phyloP scores from a whole-genome alignment of 352 stramenopile genomes.

The Achlya hypogyna region DNA sequence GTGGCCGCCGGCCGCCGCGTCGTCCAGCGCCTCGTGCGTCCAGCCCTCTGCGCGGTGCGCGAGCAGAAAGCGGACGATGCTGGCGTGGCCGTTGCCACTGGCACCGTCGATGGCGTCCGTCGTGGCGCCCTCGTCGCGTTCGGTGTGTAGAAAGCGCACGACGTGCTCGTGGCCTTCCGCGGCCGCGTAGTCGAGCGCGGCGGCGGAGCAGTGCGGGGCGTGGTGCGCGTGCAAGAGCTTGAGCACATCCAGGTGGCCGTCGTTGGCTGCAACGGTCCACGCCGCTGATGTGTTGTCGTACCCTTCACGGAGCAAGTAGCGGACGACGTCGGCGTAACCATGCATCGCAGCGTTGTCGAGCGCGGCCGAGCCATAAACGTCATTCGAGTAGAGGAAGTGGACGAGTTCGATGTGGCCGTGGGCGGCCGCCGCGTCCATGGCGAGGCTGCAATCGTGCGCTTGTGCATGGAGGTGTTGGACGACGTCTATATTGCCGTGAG shows the following conservation, averaged over 20 bases:
- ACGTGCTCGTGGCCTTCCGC: slow-evolving; percentile 17
- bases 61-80: slow-evolving; percentile 9
- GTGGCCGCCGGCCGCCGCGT: slow-evolving; percentile 12
- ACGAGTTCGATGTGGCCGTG: slow-evolving; percentile 14
- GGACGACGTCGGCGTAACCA: slow-evolving; percentile 13
- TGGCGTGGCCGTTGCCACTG: slow-evolving; percentile 10
- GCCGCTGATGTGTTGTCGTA: background rate
- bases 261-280: slow-evolving; percentile 11
- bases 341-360: slow-evolving; percentile 15
- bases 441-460: background rate
- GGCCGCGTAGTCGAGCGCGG: slow-evolving; percentile 19
- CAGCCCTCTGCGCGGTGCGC: slow-evolving; percentile 20
- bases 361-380: background rate
- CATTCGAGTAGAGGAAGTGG: background rate
- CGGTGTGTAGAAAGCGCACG: slow-evolving; percentile 1
- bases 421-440: slow-evolving; percentile 16
- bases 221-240: slow-evolving; percentile 3
- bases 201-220: slow-evolving; percentile 3
- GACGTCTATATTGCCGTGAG: background rate
- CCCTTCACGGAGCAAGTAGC: slow-evolving; percentile 5
- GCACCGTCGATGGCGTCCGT: slow-evolving; percentile 15
- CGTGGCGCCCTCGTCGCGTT: slow-evolving; percentile 11
- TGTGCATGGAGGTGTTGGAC: background rate
- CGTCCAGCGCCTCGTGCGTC: slow-evolving; percentile 10
- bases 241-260: slow-evolving; percentile 15